Evolutionary conservation across 179 eudicot species (phyloP).

Genomic region (Spinacia oleracea): DNA sequence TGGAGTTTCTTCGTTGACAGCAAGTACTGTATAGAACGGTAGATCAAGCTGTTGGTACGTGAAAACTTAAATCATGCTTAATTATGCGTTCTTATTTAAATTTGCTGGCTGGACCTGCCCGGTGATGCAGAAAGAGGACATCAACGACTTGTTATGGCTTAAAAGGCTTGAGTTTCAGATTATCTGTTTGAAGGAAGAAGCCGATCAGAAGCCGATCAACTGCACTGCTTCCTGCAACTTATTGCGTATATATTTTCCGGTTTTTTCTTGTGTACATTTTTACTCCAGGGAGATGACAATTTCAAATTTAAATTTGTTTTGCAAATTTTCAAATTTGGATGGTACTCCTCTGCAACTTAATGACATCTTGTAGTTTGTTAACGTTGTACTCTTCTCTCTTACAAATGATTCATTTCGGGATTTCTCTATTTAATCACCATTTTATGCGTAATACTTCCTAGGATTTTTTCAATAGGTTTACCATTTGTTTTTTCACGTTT

Average conservation of each 20-base stretch:
- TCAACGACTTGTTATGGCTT: conserved; percentile 1
- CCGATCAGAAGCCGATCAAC: conserved; percentile 16
- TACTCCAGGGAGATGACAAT: not conserved
- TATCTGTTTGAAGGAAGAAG: conserved; percentile 11
- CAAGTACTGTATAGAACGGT: too few relatives aligned
- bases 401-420: too few relatives aligned
- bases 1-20: not conserved
- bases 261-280: conserved; percentile 1
- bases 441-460: too few relatives aligned
- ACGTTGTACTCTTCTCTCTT: not conserved
- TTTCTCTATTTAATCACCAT: too few relatives aligned
- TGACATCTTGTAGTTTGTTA: not conserved
- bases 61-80: conserved; percentile 5
- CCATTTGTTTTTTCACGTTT: too few relatives aligned
- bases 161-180: conserved; percentile 2
- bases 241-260: not conserved
- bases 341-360: too few relatives aligned
- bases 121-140: conserved; percentile 8
- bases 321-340: not conserved
- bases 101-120: conserved; percentile 18
- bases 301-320: not conserved
- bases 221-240: not conserved
- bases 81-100: not conserved
- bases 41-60: not conserved
- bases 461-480: too few relatives aligned